phyloP scores from a whole-genome alignment of 2,329 filamentous ascomycete genomes.

The Diaporthe helianthi region DNA sequence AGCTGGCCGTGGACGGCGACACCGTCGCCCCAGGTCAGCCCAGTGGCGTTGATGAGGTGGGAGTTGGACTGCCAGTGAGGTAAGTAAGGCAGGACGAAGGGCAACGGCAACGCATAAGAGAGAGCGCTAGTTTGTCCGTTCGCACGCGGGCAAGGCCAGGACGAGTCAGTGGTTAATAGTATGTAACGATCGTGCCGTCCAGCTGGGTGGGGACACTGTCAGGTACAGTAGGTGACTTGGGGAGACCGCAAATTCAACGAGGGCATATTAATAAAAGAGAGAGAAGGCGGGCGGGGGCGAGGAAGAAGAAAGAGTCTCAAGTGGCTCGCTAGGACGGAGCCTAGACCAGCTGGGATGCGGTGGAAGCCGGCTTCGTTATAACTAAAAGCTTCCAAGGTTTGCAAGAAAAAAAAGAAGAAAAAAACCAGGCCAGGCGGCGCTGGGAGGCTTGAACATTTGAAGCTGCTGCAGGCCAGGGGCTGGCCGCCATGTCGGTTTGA shows the following conservation, averaged over 20 bases:
- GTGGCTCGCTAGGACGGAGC: conserved; percentile 1
- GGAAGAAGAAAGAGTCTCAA: neutral
- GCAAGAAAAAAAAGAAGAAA: too few relatives aligned
- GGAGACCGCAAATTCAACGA: neutral
- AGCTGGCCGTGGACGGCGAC: conserved; percentile 18
- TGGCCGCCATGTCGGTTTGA: conserved; percentile 8
- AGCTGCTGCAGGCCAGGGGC: conserved; percentile 13
- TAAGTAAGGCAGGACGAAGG: neutral
- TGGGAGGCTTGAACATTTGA: conserved; percentile 11
- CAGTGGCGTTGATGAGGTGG: conserved; percentile 21
- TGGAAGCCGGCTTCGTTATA: conserved; percentile 15
- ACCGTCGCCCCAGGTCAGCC: conserved; percentile 22
- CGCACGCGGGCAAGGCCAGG: neutral
- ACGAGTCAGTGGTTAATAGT: neutral
- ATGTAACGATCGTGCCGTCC: conserved; percentile 10
- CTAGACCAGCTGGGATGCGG: conserved; percentile 2
- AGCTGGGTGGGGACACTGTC: neutral
- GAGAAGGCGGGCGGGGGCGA: neutral
- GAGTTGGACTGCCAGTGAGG: neutral
- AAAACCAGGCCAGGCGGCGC: conserved; percentile 3
- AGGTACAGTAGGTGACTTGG: neutral
- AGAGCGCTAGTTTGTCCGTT: neutral
- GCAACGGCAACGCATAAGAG: conserved; percentile 7
- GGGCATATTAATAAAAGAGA: neutral
- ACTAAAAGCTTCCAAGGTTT: conserved; percentile 1